Evolutionary conservation across 164 flowering plant species (phyloP).

Genomic region (Kingdonia uniflora): DNA sequence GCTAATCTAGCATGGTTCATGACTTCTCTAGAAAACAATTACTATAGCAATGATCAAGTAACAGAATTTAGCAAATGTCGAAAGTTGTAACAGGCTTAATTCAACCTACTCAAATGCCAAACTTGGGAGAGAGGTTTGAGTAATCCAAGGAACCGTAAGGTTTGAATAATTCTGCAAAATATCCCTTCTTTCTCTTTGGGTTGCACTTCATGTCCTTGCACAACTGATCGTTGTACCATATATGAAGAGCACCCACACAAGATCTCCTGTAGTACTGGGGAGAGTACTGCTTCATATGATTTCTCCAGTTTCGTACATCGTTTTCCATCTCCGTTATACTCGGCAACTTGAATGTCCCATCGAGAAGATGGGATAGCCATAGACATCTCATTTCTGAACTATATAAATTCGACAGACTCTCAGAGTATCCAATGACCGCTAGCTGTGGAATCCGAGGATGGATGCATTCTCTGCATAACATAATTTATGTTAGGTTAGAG

Average conservation of each 20-base stretch:
- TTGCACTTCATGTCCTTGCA: slow-evolving; percentile 72
- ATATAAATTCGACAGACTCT: slow-evolving; percentile 38
- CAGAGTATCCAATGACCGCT: slow-evolving; percentile 51
- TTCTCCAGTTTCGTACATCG: slow-evolving; percentile 35
- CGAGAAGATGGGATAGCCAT: slow-evolving; percentile 34
- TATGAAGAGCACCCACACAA: slow-evolving; percentile 32
- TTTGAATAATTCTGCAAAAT: slow-evolving; percentile 36
- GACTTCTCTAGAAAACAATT: too few species aligned
- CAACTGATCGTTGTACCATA: slow-evolving; percentile 69
- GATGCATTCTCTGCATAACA: slow-evolving; percentile 30
- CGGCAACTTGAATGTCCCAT: slow-evolving; percentile 26
- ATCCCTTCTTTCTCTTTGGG: slow-evolving; percentile 49
- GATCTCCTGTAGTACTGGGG: slow-evolving; percentile 30
- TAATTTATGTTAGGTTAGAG: too few species aligned
- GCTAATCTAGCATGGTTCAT: too few species aligned
- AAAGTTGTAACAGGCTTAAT: too few species aligned
- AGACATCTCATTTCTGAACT: slow-evolving; percentile 50
- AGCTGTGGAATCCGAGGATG: slow-evolving; percentile 54
- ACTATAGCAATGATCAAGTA: too few species aligned
- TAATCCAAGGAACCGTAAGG: slow-evolving; percentile 64
- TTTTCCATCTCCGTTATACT: slow-evolving; percentile 45
- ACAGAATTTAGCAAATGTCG: too few species aligned
- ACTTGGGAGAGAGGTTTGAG: slow-evolving; percentile 5
- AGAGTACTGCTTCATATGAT: slow-evolving; percentile 29
- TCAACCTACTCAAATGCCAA: slow-evolving; percentile 10